These are phyloP conservation scores for Globisporangium heterothallicum DNA, from an alignment of 352 stramenopile genomes.

Conservation along the genomic window DNA sequence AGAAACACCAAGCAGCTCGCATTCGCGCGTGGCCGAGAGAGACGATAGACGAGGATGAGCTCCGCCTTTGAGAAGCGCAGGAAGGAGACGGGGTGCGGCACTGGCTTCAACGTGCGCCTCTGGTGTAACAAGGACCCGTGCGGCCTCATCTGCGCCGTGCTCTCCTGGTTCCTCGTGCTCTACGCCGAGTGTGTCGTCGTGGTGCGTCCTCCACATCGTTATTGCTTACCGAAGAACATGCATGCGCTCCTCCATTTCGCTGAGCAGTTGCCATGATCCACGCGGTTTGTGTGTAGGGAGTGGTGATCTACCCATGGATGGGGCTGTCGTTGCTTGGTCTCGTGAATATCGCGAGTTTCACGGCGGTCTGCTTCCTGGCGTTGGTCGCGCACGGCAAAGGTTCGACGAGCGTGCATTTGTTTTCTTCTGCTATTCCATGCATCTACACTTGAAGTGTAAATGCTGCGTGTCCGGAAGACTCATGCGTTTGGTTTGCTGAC, in stretches of 20 bases:
- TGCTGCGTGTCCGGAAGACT: too few relatives aligned
- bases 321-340: conserved; percentile 61
- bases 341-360: conserved; percentile 68
- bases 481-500: too few relatives aligned
- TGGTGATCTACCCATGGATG: conserved; percentile 90
- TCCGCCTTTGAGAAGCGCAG: conserved; percentile 38
- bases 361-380: conserved; percentile 80
- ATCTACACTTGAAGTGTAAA: conserved; percentile 2
- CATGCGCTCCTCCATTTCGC: not conserved
- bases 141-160: conserved; percentile 83
- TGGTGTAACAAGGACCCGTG: conserved; percentile 92
- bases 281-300: conserved; percentile 63
- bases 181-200: conserved; percentile 90
- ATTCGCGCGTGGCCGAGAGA: not conserved
- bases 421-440: too few relatives aligned
- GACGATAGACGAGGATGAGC: conserved; percentile 15
- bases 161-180: conserved; percentile 89
- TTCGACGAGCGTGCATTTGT: conserved; percentile 11
- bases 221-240: too few relatives aligned
- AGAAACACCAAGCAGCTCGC: conserved; percentile 1
- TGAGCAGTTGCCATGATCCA: too few relatives aligned
- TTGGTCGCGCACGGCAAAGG: conserved; percentile 93
- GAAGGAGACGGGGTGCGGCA: conserved; percentile 53
- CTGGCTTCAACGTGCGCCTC: conserved; percentile 71
- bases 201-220: conserved; percentile 27